Evolutionary conservation across 1,284 basidiomycete genomes (phyloP), one percentile per base, ranked within the genome.

Genomic region (Spongispora temasekensis): DNA sequence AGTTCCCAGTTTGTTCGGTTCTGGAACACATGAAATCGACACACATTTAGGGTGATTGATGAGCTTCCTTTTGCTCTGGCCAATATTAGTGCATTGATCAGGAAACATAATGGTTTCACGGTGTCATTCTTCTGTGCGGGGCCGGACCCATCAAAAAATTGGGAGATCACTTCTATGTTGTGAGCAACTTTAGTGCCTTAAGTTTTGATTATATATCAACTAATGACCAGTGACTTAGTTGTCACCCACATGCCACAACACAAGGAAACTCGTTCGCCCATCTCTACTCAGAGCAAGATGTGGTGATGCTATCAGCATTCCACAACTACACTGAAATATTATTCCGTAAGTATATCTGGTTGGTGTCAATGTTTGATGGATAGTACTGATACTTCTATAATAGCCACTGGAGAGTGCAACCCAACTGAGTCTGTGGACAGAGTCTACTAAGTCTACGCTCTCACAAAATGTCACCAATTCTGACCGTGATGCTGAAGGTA

Each of bases 131-230:
- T 56, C 40, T 60, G 55, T 6, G 32, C 51, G 46, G 55, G 59
- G 4, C 55, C 51, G 13, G 32, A 60, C 40, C 59, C 59, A 2
- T 56, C 50, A 2, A 31, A 27, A 31, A 57, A 56, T 21, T 60
- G 59, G 59, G 59, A 60, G 15, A 60, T 60, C 10, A 30, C 59
- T 2, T 56, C 55, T n/a, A n/a, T 60, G 30, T 56, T 19, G 34
- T 60, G 21, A 57, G 55, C 57, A n/a, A n/a, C n/a, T n/a, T n/a
- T n/a, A n/a, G n/a, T n/a, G n/a, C 6, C n/a, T 19, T 19, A 17
- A 27, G 27, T 15, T 48, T 13, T 21, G 2, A 13, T 10, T 15
- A 8, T 37, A 53, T 53, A 21, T 7, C 1, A 1, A 35, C 57
- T 58, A 2, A 58, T 51, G 12, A 21, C 34, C 6, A 10, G 2